Percentiles rank a stretch among this genome's conserved stretches.
Conservation (phyloP, 768 basidiomycete species). For the Strobilomyces echinocephalus region DNA sequence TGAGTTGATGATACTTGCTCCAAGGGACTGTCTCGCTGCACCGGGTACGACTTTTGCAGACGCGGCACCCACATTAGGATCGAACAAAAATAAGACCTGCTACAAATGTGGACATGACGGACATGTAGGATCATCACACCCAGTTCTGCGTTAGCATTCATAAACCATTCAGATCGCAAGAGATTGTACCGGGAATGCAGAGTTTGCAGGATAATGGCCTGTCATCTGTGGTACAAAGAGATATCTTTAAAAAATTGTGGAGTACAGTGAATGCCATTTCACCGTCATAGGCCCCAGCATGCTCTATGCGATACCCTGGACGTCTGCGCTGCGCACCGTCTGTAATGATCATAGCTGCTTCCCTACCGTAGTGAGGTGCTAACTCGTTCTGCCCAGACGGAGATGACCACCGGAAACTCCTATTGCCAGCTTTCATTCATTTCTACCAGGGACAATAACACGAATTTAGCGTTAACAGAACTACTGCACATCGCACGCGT, state of each 20-base stretch:
- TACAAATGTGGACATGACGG: conserved; percentile 88
- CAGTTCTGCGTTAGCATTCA: conserved; percentile 4
- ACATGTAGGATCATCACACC: conserved; percentile 52
- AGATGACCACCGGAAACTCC: conserved; percentile 16
- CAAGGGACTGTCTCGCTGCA: conserved; percentile 78
- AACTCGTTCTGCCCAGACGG: conserved; percentile 11
- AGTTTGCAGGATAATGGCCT: conserved; percentile 41
- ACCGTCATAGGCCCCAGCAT: conserved; percentile 1
- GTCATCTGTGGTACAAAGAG: conserved; percentile 4
- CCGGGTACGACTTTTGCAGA: conserved; percentile 51
- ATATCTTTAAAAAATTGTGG: conserved; percentile 16
- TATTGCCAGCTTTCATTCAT: conserved; percentile 1
- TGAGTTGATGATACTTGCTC: conserved; percentile 9
- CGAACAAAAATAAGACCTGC: conserved; percentile 72
- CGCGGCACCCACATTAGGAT: conserved; percentile 36
- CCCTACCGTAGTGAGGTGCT: neutral
- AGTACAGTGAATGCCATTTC: conserved; percentile 16
- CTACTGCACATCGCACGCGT: neutral
- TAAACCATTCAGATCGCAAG: conserved; percentile 48
- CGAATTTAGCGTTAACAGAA: neutral
- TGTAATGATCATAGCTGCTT: too few relatives aligned
- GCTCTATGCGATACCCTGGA: neutral
- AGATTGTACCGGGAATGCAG: conserved; percentile 56
- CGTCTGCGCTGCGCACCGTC: neutral
- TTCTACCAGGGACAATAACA: neutral